Evolutionary conservation across 2,329 filamentous ascomycete genomes (phyloP), one percentile per base, ranked within the genome.

Genomic region (Huntiella decipiens): DNA sequence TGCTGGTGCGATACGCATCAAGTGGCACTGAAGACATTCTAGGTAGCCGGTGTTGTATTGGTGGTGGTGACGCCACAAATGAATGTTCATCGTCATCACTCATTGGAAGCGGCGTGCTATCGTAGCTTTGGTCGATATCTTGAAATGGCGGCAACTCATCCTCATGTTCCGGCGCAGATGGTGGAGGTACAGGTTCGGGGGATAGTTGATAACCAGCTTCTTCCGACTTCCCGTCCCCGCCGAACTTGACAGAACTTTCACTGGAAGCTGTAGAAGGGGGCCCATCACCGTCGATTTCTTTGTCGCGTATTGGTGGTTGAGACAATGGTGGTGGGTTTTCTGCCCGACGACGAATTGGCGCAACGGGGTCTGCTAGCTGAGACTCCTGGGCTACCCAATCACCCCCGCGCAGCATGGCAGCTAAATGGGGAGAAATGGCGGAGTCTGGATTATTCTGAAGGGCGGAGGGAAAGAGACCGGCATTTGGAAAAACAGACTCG

Each of bases 321-420:
- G 22, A 28, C 22, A 28, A 10, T 4, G 22, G 22, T 10, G 22
- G 22, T 3, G 47, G 47, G 37, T 44, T 49, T 7, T 39, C 39
- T 16, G 44, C 46, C 13, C 47, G 32, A 16, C 44, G 41, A 16
- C 44, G 43, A 17, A 32, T 34, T 13, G 34, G 22, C 10, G 45
- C 41, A 5, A 49, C 31, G 4, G 47, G 47, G 28, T 49, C 47
- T 3, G 40, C 35, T 4, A 49, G 34, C n/a, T 43, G 43, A 7
- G 47, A 49, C 44, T 49, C 47, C 13, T 44, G 38, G 19, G 44
- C 39, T 15, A 44, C n/a, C 47, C 47, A 46, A 5, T 28, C 43
- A 15, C 38, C 17, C 39, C 47, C 42, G 2, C 15, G 19, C 36
- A 45, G 19, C n/a, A 47, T 43, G 13, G 35, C 38, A n/a, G 35